Percentiles rank a stretch among this genome's conserved stretches.
Conservation (phyloP, 148 eudicot species). For the Pouteria glomerata region DNA sequence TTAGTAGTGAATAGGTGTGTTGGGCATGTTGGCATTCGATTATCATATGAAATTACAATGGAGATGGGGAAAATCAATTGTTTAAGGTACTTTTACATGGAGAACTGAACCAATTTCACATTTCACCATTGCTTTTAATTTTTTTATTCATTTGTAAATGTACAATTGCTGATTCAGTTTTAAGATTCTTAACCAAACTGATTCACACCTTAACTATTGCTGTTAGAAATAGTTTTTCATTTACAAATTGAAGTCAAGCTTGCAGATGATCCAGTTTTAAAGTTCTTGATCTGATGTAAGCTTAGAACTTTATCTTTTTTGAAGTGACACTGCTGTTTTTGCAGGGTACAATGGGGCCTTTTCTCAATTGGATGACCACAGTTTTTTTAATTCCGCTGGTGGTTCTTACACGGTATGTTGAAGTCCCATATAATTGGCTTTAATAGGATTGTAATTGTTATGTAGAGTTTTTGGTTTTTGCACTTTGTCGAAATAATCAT, state of each 20-base stretch:
- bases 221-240: neutral
- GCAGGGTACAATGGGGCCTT: constrained; percentile 36
- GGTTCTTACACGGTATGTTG: constrained; percentile 25
- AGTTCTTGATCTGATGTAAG: too few relatives aligned
- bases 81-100: too few relatives aligned
- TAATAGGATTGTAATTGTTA: neutral
- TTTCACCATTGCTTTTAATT: too few relatives aligned
- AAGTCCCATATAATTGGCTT: neutral
- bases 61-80: too few relatives aligned
- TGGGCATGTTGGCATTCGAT: too few relatives aligned
- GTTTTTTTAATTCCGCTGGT: constrained; percentile 18
- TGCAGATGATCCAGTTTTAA: neutral
- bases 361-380: constrained; percentile 25
- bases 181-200: too few relatives aligned
- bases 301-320: too few relatives aligned
- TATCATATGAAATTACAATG: too few relatives aligned
- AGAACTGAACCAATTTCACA: too few relatives aligned
- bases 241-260: neutral
- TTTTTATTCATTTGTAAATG: too few relatives aligned
- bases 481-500: neutral
- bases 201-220: neutral
- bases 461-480: neutral
- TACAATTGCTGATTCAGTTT: too few relatives aligned
- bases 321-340: neutral
- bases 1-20: too few relatives aligned